Conservation (phyloP, 257 asterid species). For the Petrea volubilis region DNA sequence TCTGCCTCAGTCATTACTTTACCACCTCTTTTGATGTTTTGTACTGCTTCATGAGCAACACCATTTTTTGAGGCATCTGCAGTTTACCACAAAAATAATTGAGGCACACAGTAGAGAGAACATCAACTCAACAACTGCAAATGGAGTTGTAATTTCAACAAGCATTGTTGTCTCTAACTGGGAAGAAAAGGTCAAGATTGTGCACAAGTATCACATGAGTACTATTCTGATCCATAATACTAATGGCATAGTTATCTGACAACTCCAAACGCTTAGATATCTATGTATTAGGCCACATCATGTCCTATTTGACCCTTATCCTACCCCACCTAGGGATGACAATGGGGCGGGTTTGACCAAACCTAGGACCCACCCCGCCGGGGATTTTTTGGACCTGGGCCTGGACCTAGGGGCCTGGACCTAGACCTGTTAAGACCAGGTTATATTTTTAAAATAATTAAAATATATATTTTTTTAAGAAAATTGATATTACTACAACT, state of each 20-base stretch:
- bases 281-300: no score
- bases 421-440: no score
- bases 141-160: neutral
- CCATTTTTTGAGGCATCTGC: slow-evolving; percentile 77
- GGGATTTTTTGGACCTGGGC: no score
- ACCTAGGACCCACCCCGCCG: no score
- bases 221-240: neutral
- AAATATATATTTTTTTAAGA: no score
- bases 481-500: no score
- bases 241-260: neutral
- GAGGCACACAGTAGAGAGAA: neutral
- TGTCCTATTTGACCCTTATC: no score
- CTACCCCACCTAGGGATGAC: no score
- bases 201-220: neutral
- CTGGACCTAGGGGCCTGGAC: no score
- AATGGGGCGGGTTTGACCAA: no score
- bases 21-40: slow-evolving; percentile 52
- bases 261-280: neutral
- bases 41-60: slow-evolving; percentile 74
- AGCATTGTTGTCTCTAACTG: neutral
- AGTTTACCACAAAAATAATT: slow-evolving; percentile 4
- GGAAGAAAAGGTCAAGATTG: neutral
- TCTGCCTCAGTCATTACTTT: slow-evolving; percentile 71
- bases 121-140: neutral
- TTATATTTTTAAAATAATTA: no score